A percentile compares a stretch with the other conserved stretches of the same genome.
Evolutionary conservation across 805 yeast species (phyloP).

Genomic region (Yarrowia bubula): DNA sequence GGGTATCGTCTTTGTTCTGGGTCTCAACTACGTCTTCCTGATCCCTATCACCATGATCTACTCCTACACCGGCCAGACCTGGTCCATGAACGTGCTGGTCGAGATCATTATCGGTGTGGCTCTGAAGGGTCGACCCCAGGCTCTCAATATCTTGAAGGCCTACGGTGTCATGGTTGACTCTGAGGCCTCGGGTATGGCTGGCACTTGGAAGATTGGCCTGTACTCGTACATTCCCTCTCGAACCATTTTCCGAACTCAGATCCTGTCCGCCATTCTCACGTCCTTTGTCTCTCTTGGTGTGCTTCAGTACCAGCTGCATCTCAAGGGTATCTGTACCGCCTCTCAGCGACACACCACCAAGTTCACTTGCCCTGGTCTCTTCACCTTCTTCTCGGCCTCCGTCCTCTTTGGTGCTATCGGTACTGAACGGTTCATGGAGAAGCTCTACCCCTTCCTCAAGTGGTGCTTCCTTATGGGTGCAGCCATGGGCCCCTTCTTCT

Average conservation of each 20-base stretch:
- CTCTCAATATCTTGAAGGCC: slow-evolving; percentile 52
- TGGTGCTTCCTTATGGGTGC: slow-evolving; percentile 32
- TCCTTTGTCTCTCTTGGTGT: slow-evolving; percentile 37
- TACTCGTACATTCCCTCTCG: slow-evolving; percentile 59
- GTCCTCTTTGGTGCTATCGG: slow-evolving; percentile 47
- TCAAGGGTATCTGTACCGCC: slow-evolving; percentile 34
- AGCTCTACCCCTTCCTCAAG: slow-evolving; percentile 31
- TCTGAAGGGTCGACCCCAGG: slow-evolving; percentile 58
- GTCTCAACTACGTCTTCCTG: slow-evolving; percentile 53
- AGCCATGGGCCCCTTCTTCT: slow-evolving; percentile 32
- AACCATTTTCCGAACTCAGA: slow-evolving; percentile 50
- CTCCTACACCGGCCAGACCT: slow-evolving; percentile 56
- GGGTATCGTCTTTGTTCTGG: slow-evolving; percentile 58
- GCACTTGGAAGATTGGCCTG: slow-evolving; percentile 59
- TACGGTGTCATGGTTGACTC: slow-evolving; percentile 47
- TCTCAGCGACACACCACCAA: background rate
- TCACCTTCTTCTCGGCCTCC: slow-evolving; percentile 52
- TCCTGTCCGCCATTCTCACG: slow-evolving; percentile 45
- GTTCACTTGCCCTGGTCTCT: slow-evolving; percentile 41
- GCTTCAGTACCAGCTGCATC: slow-evolving; percentile 39
- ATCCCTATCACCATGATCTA: slow-evolving; percentile 61
- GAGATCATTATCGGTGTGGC: slow-evolving; percentile 65
- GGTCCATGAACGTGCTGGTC: slow-evolving; percentile 59
- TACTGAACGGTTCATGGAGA: slow-evolving; percentile 46
- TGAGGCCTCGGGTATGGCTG: slow-evolving; percentile 57